Evolutionary conservation across 2,329 filamentous ascomycete species (phyloP), one percentile per base, ranked within the genome.

Genomic region (Calonectria pseudoreteaudii): DNA sequence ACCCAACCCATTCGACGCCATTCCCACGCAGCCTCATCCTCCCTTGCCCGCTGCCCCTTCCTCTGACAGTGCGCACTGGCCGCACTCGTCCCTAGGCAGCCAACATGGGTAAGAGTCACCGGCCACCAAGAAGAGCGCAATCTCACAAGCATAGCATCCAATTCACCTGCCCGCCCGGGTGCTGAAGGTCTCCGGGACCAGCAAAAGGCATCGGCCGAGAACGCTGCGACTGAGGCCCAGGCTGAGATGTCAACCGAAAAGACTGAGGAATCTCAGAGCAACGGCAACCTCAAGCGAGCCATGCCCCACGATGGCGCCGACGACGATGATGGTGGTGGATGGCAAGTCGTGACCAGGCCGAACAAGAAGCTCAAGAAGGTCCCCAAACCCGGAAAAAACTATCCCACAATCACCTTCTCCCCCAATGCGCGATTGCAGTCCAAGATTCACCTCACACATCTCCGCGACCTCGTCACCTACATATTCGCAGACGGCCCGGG

Each of bases 381-480:
- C 3, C 91, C 91, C 2, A 88, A 88, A 56, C 84, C 87, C 44
- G 86, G 88, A 47, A 87, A 85, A 72, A 90, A 89, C 78, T 93
- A 93, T 81, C 91, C 91, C 50, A 85, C 87, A 49, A 90, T 93
- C 75, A 85, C 85, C 26, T 92, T 93, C 78, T 90, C 90, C 23
- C 82, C 87, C 76, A 89, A 87, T 71, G 88, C 90, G 23, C 89
- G 91, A 77, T 86, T 94, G 9, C 89, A 92, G 78, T 87, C 88
- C 74, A 91, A 91, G 83, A 89, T 94, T 82, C 90, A 90, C 74
- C 86, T 94, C 58, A 89, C 88, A 73, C 90, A 92, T 74, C 82
- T 94, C 67, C 91, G 93, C 79, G 90, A 90, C 75, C 85, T 94
- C 53, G 87, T 93, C 31, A 86, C 93, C 14, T 94, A 94, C 83